phyloP scores from a whole-genome alignment of 148 eudicot species.

The Camellia japonica region DNA sequence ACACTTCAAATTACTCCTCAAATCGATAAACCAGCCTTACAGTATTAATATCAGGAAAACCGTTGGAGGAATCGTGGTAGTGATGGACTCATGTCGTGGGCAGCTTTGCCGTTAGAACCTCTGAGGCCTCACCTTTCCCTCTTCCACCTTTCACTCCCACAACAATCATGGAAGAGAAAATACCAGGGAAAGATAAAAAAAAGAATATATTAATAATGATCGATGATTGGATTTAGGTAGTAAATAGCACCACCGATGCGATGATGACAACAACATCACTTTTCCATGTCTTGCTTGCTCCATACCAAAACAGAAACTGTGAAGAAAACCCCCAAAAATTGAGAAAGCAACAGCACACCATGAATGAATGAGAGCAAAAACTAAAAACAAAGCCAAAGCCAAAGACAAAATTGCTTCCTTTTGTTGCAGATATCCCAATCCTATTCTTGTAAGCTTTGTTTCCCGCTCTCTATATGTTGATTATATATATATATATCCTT shows the following conservation, averaged over 20 bases:
- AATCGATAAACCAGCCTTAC: no score
- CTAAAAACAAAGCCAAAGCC: no score
- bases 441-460: slow-evolving; percentile 10
- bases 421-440: slow-evolving; percentile 9
- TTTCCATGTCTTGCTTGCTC: slow-evolving; percentile 17
- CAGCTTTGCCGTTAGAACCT: slow-evolving; percentile 11
- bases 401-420: not conserved
- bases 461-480: not conserved
- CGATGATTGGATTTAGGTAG: no score
- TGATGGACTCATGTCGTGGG: no score
- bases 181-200: not conserved
- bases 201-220: no score
- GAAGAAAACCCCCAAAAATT: not conserved
- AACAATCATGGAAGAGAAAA: slow-evolving; percentile 5
- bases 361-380: not conserved
- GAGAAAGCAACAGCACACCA: not conserved
- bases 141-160: slow-evolving; percentile 9
- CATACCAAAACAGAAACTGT: not conserved
- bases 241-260: no score
- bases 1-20: no score
- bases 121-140: slow-evolving; percentile 9
- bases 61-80: not conserved
- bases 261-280: not conserved
- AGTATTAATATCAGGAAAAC: not conserved
- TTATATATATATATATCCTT: no score